Evolutionary conservation across 1,139 yeast species (phyloP).

Genomic region (Sugiyamaella paludigena): DNA sequence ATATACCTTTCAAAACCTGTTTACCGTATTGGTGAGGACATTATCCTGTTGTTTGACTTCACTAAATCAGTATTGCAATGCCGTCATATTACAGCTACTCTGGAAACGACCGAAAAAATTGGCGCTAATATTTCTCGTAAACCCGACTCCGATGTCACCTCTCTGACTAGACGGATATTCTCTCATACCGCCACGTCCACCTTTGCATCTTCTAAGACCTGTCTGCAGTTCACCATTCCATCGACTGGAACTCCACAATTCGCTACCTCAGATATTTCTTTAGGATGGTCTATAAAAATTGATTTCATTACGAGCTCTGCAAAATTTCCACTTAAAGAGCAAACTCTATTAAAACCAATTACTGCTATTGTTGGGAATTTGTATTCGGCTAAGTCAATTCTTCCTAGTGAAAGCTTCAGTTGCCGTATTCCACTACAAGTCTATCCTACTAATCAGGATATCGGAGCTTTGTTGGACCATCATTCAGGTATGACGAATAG

Average conservation of each 20-base stretch:
- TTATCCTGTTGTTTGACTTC: slow-evolving; percentile 34
- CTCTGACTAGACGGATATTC: slow-evolving; percentile 22
- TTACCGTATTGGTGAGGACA: slow-evolving; percentile 40
- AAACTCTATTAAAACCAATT: slow-evolving; percentile 5
- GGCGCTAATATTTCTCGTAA: slow-evolving; percentile 16
- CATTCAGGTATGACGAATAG: slow-evolving; percentile 17
- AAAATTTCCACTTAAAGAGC: slow-evolving; percentile 14
- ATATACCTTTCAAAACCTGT: slow-evolving; percentile 38
- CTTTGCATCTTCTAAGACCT: slow-evolving; percentile 24
- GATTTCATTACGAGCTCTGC: slow-evolving; percentile 37
- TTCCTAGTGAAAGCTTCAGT: slow-evolving; percentile 33
- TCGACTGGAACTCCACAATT: slow-evolving; percentile 40
- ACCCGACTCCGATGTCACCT: slow-evolving; percentile 15
- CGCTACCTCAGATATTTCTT: slow-evolving; percentile 33
- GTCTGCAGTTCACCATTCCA: slow-evolving; percentile 37
- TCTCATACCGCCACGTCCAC: slow-evolving; percentile 27
- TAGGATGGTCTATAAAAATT: slow-evolving; percentile 37
- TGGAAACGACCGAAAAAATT: slow-evolving; percentile 40
- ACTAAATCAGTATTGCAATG: slow-evolving; percentile 31
- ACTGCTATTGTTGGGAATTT: not conserved
- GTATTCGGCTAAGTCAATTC: slow-evolving; percentile 28
- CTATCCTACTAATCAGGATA: slow-evolving; percentile 35
- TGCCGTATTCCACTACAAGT: slow-evolving; percentile 37
- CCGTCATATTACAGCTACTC: slow-evolving; percentile 38
- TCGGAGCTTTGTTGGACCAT: slow-evolving; percentile 31